A percentile compares a stretch with the other conserved stretches of the same genome.
phyloP scores from a whole-genome alignment of 139 green algal species.

The Tetradesmus obliquus region DNA sequence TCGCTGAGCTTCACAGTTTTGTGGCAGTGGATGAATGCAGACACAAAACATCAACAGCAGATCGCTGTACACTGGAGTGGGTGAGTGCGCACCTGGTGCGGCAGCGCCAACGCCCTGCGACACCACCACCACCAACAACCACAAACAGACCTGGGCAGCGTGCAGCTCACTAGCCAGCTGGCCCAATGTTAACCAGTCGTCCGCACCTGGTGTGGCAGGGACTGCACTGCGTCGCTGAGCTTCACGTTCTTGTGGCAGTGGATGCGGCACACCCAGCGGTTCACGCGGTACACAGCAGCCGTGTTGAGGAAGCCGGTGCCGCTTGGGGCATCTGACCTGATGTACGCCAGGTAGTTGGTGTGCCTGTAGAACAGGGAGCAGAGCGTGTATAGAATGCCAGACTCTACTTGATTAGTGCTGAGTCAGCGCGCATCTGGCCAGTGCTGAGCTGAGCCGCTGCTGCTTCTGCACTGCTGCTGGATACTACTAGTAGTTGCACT shows the following conservation, averaged over 20 bases:
- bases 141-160: too few species aligned
- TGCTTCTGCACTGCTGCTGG: too few species aligned
- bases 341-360: conserved; percentile 98
- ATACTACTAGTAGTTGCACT: too few species aligned
- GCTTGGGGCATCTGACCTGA: conserved; percentile 53
- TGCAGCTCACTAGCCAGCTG: too few species aligned
- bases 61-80: too few species aligned
- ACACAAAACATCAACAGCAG: too few species aligned
- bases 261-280: conserved; percentile 79
- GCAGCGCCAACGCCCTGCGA: background rate
- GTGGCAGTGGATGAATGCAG: too few species aligned
- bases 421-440: too few species aligned
- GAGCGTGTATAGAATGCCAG: background rate
- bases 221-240: conserved; percentile 97
- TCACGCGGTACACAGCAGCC: conserved; percentile 64
- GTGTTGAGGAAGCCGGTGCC: conserved; percentile 69
- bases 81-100: too few species aligned
- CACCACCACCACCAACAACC: background rate
- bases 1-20: background rate
- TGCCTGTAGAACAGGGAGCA: conserved; percentile 59
- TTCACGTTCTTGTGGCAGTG: conserved; percentile 94
- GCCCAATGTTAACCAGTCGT: conserved; percentile 65
- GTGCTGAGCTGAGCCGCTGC: too few species aligned
- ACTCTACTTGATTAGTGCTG: background rate
- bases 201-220: conserved; percentile 78